Percentiles rank a stretch among this genome's conserved stretches.
Evolutionary conservation across 225 moss, liverwort and hornwort species (phyloP).

Genomic region (Thuidium tamariscinum): DNA sequence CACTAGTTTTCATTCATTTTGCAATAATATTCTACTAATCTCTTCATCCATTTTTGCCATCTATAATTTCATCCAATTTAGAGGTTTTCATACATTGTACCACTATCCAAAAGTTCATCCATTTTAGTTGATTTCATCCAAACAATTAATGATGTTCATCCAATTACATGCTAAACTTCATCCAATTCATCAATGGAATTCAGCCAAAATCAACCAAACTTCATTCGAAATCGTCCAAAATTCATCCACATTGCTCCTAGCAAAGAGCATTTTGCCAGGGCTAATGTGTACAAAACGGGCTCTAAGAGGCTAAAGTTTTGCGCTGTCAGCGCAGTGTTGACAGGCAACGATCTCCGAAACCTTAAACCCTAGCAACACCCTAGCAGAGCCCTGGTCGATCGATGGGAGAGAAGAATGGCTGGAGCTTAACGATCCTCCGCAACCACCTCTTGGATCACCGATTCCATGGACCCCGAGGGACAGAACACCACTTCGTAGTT

Average conservation of each 20-base stretch:
- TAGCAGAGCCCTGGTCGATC: neutral
- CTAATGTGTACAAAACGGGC: neutral
- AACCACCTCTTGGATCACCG: neutral
- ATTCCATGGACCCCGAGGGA: neutral
- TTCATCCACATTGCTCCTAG: neutral
- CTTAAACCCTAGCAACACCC: neutral
- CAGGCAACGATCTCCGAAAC: neutral
- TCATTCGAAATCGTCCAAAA: neutral
- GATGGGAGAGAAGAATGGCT: neutral
- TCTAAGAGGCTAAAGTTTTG: neutral
- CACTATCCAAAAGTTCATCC: neutral
- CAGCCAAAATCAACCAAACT: neutral
- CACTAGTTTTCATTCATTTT: too few relatives aligned
- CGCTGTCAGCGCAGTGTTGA: neutral
- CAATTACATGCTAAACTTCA: too few relatives aligned
- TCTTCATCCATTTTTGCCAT: neutral
- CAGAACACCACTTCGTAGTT: constrained; percentile 35
- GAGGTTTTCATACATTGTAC: neutral
- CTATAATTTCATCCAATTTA: neutral
- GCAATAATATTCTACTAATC: neutral
- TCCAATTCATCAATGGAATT: too few relatives aligned
- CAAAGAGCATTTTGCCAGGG: neutral
- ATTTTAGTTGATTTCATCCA: neutral
- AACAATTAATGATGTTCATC: too few relatives aligned
- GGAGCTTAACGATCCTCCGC: neutral